Base-by-base conservation (phyloP, 176 grass and related monocot species). In the Carex pumila region DNA sequence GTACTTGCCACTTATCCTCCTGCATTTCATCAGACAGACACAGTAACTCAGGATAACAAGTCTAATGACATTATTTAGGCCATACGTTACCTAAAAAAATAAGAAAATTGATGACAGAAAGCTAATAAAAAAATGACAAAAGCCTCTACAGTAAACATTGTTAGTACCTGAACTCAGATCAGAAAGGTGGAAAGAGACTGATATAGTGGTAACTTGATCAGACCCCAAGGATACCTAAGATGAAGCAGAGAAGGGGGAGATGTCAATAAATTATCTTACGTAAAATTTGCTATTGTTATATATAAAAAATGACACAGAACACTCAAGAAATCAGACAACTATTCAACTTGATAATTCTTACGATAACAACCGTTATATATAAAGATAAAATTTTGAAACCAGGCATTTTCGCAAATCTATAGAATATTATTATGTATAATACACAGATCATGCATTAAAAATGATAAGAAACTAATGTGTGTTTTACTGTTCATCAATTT, bases 141-240 rank as follows among this genome's bases (percentile, higher is more conserved):
- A 53, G 18, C 6, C 7, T 30, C 43, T 50, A 82, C 47, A 31
- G 39, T 49, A 82, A 5, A 52, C 52, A 1, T 45, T 75, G 71
- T 12, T 63, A 22, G 8, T 81, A 83, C 80, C 80, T 83, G 36
- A 83, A 52, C 55, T 83, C 43, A 82, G 39, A 63, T 66, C 21
- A 56, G 14, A 29, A 67, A 9, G 13, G 39, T 49, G 60, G 60
- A 59, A 52, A 65, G 3, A 82, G 18, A 77, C 29, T 32, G 7
- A 77, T 3, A 43, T 14, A 12, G 50, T 17, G 50, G 12, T 12
- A 58, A 45, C 11, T 41, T 60, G 50, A 74, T 89, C 76, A 92
- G 71, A 92, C 81, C 29, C 87, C 87, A 72, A 92, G 88, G 45
- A 92, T 56, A 77, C 85, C 89, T 90, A 80, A 22, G 81, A 86